A percentile compares a stretch with the other conserved stretches of the same genome.
phyloP scores from a whole-genome alignment of 192 early-diverging fungal species.

The Backusella tuberculispora region DNA sequence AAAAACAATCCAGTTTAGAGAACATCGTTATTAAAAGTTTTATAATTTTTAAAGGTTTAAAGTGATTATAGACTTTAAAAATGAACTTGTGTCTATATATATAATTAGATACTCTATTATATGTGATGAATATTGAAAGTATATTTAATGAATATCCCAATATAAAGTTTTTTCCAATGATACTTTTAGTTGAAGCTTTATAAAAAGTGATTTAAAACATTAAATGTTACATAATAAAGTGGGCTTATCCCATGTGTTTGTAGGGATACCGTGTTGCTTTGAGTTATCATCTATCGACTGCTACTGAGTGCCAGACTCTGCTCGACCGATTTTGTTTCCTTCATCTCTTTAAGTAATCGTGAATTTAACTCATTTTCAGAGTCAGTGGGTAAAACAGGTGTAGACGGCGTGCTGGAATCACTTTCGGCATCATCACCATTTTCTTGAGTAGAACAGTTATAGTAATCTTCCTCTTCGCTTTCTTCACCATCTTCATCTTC shows the following conservation, averaged over 20 bases:
- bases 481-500: background rate
- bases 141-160: too few species aligned
- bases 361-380: background rate
- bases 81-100: too few species aligned
- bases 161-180: too few species aligned
- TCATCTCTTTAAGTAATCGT: background rate
- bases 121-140: too few species aligned
- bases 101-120: too few species aligned
- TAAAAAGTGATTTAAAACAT: background rate
- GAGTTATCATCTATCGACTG: background rate
- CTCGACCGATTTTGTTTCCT: background rate
- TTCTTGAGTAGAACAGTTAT: background rate
- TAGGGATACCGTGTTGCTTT: background rate
- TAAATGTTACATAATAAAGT: background rate
- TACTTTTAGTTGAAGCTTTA: background rate
- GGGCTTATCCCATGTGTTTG: background rate
- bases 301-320: constrained; percentile 2
- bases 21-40: too few species aligned
- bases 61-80: too few species aligned
- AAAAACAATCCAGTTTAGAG: too few species aligned
- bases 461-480: background rate
- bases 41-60: too few species aligned
- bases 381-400: background rate
- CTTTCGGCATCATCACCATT: constrained; percentile 2
- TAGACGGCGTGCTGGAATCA: constrained; percentile 14